These are phyloP conservation scores for Colletotrichum sp. DNA, from an alignment of 2,329 filamentous ascomycete species.

Conservation along the genomic window DNA sequence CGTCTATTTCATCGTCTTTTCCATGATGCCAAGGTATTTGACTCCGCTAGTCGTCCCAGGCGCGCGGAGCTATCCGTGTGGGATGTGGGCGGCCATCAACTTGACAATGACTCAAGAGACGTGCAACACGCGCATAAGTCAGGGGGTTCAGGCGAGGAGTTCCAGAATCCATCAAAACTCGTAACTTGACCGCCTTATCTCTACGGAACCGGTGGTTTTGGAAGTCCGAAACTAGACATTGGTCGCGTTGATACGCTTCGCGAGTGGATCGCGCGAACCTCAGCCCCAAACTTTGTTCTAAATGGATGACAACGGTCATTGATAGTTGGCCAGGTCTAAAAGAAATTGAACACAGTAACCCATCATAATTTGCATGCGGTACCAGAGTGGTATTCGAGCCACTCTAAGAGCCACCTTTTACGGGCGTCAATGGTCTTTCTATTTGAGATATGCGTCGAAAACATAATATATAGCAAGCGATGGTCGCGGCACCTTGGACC, in stretches of 20 bases:
- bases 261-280: not conserved
- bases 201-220: not conserved
- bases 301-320: not conserved
- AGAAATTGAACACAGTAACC: not conserved
- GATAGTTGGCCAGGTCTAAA: rapidly evolving
- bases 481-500: not conserved
- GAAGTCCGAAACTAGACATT: not conserved
- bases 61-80: not conserved
- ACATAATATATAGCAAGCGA: not conserved
- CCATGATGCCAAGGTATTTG: not conserved
- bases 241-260: not conserved
- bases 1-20: not conserved
- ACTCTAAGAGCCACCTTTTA: not conserved
- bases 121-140: not conserved
- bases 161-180: not conserved
- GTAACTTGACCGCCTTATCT: not conserved
- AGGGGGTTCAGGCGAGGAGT: not conserved
- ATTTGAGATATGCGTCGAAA: not conserved
- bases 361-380: not conserved
- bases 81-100: not conserved
- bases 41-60: not conserved
- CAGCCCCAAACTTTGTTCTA: not conserved
- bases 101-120: not conserved
- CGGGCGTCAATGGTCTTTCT: rapidly evolving
- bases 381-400: not conserved